Evolutionary conservation across 345 rosid species (phyloP).

Genomic region (Dimocarpus longan): DNA sequence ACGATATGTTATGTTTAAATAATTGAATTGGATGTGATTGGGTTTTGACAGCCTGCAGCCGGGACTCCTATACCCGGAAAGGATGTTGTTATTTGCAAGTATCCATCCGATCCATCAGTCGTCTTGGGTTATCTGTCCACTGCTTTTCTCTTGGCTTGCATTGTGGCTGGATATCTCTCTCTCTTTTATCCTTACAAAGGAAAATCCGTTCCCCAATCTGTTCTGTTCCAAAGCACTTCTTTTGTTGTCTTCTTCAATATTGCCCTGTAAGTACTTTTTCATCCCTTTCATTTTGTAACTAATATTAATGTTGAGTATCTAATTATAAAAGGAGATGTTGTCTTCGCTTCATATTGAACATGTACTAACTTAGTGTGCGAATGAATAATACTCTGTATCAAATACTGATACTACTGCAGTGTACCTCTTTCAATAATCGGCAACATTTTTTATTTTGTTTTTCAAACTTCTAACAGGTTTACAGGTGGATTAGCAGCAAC

Average conservation of each 20-base stretch:
- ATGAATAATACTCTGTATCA: too few species aligned
- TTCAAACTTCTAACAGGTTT: slow-evolving; percentile 37
- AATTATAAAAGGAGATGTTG: too few species aligned
- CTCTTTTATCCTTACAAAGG: slow-evolving; percentile 79
- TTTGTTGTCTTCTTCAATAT: slow-evolving; percentile 71
- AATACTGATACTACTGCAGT: too few species aligned
- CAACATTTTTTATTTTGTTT: too few species aligned
- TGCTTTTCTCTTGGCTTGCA: slow-evolving; percentile 52
- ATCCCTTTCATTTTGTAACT: neutral
- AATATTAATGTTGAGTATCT: too few species aligned
- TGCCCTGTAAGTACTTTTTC: slow-evolving; percentile 60
- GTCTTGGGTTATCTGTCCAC: slow-evolving; percentile 68
- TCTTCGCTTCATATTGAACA: too few species aligned
- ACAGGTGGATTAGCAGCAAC: slow-evolving; percentile 59
- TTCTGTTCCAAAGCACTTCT: slow-evolving; percentile 57
- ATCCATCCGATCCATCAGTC: slow-evolving; percentile 77
- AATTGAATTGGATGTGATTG: slow-evolving; percentile 13
- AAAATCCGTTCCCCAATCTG: slow-evolving; percentile 68
- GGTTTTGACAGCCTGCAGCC: slow-evolving; percentile 51
- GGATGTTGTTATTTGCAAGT: slow-evolving; percentile 73
- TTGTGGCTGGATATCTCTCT: slow-evolving; percentile 58
- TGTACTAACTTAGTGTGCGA: too few species aligned
- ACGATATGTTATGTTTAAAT: neutral
- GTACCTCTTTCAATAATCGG: too few species aligned
- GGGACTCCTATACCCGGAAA: slow-evolving; percentile 68